Percentiles rank a stretch among this genome's conserved stretches.
phyloP scores from a whole-genome alignment of 768 basidiomycete genomes.

The Gelatoporia subvermispora region DNA sequence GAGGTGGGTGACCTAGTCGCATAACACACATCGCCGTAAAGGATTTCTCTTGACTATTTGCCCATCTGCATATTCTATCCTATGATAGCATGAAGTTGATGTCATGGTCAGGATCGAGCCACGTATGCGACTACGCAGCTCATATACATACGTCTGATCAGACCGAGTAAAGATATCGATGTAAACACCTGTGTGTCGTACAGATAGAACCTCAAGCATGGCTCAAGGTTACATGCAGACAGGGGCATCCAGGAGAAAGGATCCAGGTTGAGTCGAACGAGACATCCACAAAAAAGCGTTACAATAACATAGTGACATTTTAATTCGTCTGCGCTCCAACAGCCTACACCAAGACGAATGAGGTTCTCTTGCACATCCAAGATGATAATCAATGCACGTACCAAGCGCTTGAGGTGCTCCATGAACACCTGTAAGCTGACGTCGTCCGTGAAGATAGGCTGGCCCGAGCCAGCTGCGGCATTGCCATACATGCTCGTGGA shows the following conservation, averaged over 20 bases:
- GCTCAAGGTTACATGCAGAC: no score
- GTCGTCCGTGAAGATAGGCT: conserved; percentile 98
- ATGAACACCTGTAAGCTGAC: conserved; percentile 97
- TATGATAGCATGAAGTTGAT: not conserved
- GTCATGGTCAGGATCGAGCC: not conserved
- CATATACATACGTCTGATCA: not conserved
- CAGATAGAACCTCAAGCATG: not conserved
- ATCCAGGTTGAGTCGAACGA: no score
- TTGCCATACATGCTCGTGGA: conserved; percentile 87
- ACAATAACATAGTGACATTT: not conserved
- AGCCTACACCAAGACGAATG: conserved; percentile 34
- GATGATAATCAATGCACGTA: conserved; percentile 29
- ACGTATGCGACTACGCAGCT: not conserved
- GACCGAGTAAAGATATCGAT: not conserved
- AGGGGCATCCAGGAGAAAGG: no score
- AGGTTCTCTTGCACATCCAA: not conserved
- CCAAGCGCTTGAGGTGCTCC: conserved; percentile 94
- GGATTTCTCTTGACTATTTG: no score
- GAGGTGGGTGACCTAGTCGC: no score
- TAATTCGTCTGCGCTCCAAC: conserved; percentile 67
- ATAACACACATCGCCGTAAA: no score
- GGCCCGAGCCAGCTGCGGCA: conserved; percentile 62
- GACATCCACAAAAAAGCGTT: conserved; percentile 1
- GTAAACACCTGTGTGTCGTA: not conserved
- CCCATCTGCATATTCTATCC: no score